These are phyloP conservation scores for Calonectria multiphialidica DNA, from an alignment of 2,329 filamentous ascomycete genomes.

Conservation along the genomic window DNA sequence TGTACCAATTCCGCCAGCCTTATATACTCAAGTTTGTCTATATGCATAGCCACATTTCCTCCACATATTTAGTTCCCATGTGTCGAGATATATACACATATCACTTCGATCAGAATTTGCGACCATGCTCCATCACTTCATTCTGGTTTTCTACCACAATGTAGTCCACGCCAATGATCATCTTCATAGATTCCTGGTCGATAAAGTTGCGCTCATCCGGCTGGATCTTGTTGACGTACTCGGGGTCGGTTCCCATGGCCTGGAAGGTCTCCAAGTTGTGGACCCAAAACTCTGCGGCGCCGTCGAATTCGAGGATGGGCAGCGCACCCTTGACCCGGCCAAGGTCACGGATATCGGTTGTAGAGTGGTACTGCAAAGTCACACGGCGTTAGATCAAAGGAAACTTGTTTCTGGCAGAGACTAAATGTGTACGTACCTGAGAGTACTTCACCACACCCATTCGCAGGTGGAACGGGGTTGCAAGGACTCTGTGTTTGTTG, in stretches of 20 bases:
- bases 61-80: not conserved
- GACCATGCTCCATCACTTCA: not conserved
- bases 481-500: not conserved
- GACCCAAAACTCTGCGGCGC: conserved; percentile 32
- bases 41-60: not conserved
- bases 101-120: not conserved
- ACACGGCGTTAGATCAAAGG: not conserved
- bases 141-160: not conserved
- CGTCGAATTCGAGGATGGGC: conserved; percentile 30
- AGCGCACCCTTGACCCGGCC: conserved; percentile 14
- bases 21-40: not conserved
- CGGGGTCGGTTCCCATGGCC: not conserved
- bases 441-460: not conserved
- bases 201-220: not conserved
- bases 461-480: not conserved
- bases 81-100: not conserved
- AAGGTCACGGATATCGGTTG: not conserved
- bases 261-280: conserved; percentile 28
- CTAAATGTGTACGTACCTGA: not conserved
- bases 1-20: too few species aligned
- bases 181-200: not conserved
- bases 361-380: not conserved
- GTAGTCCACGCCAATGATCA: not conserved
- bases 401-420: too few species aligned
- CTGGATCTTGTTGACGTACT: not conserved